These are phyloP conservation scores for Colletotrichum lentis DNA, from an alignment of 2,329 filamentous ascomycete genomes.

Conservation along the genomic window DNA sequence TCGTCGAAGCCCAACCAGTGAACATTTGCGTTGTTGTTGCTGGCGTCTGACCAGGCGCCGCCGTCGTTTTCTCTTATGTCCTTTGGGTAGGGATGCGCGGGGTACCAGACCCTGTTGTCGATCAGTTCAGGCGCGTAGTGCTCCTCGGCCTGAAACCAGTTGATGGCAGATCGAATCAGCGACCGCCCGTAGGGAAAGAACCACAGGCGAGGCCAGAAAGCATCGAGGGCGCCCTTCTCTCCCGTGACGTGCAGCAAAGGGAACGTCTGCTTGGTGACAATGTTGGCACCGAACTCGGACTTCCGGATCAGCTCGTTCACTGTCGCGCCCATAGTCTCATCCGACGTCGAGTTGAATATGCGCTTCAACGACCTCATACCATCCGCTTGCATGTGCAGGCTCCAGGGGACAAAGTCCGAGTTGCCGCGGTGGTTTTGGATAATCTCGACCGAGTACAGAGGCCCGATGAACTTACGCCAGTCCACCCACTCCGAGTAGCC, in stretches of 20 bases:
- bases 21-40: slow-evolving; percentile 33
- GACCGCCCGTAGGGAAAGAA: slow-evolving; percentile 48
- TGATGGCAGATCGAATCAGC: slow-evolving; percentile 44
- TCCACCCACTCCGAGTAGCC: slow-evolving; percentile 48
- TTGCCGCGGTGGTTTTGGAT: slow-evolving; percentile 40
- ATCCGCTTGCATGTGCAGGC: slow-evolving; percentile 46
- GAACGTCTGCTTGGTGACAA: slow-evolving; percentile 49
- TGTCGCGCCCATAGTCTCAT: slow-evolving; percentile 42
- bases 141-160: slow-evolving; percentile 40
- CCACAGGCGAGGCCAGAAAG: slow-evolving; percentile 50
- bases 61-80: slow-evolving; percentile 30
- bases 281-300: slow-evolving; percentile 50
- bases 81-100: slow-evolving; percentile 33
- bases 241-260: slow-evolving; percentile 52
- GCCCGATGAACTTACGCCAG: slow-evolving; percentile 46
- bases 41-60: slow-evolving; percentile 37
- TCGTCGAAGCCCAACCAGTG: slow-evolving; percentile 36
- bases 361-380: slow-evolving; percentile 44
- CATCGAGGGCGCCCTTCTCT: slow-evolving; percentile 46
- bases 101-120: slow-evolving; percentile 46
- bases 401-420: slow-evolving; percentile 44
- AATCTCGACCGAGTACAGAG: slow-evolving; percentile 41
- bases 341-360: slow-evolving; percentile 45
- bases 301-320: slow-evolving; percentile 46
- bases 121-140: slow-evolving; percentile 44